phyloP scores from a whole-genome alignment of 371 early-diverging fungal species.

The Zychaea mexicana region DNA sequence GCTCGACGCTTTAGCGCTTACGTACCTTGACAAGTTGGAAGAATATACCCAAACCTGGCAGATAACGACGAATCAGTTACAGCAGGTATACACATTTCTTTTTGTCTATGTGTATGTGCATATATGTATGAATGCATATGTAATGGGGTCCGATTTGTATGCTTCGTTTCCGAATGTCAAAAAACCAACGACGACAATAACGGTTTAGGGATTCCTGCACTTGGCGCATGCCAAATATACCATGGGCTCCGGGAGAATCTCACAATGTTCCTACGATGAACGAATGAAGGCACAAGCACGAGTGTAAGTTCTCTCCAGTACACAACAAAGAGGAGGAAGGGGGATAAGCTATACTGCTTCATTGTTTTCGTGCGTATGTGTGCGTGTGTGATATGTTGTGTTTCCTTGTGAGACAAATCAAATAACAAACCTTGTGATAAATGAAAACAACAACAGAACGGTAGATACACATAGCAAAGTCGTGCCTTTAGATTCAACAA shows the following conservation, averaged over 20 bases:
- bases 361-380: no score
- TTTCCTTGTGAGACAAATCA: no score
- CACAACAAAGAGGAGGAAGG: background rate
- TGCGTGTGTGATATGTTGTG: no score
- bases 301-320: conserved; percentile 40
- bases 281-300: conserved; percentile 52
- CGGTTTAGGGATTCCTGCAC: conserved; percentile 47
- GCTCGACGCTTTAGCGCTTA: conserved; percentile 30
- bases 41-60: conserved; percentile 39
- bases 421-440: no score
- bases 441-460: background rate
- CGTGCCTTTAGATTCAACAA: background rate
- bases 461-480: conserved; percentile 1
- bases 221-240: conserved; percentile 59
- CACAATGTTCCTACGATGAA: conserved; percentile 51
- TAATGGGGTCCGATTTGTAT: background rate
- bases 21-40: conserved; percentile 34
- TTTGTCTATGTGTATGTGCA: background rate
- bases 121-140: background rate
- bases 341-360: no score
- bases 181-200: background rate
- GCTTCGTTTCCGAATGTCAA: background rate
- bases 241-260: conserved; percentile 51
- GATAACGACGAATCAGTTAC: conserved; percentile 21
- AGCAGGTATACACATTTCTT: conserved; percentile 22